These are phyloP conservation scores for Gossypium herbaceum DNA, from an alignment of 345 rosid genomes.

Conservation along the genomic window DNA sequence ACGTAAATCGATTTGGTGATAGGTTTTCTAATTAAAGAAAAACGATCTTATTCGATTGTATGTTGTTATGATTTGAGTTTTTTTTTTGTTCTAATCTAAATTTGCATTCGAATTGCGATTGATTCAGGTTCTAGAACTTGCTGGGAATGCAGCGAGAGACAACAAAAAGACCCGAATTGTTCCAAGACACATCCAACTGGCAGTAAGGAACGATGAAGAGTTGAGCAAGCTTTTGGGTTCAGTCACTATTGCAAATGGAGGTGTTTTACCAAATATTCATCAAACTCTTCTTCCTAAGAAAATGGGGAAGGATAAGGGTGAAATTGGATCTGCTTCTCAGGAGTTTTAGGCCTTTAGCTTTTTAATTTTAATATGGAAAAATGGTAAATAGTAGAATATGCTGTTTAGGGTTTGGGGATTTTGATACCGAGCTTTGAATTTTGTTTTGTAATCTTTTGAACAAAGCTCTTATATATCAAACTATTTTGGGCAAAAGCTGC, in stretches of 20 bases:
- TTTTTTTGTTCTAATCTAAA: neutral
- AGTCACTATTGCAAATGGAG: constrained; percentile 73
- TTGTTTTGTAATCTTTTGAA: no score
- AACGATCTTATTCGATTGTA: neutral
- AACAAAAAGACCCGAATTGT: constrained; percentile 67
- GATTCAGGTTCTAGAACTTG: constrained; percentile 56
- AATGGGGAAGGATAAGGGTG: constrained; percentile 48
- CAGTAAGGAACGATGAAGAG: constrained; percentile 73
- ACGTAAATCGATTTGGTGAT: neutral
- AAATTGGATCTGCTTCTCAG: constrained; percentile 68
- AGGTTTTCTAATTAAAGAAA: neutral
- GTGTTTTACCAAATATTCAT: constrained; percentile 67
- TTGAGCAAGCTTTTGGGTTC: constrained; percentile 67
- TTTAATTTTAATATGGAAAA: no score
- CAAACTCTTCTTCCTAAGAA: constrained; percentile 64
- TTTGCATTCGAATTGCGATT: neutral
- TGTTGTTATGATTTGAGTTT: neutral
- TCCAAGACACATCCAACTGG: constrained; percentile 73
- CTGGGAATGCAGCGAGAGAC: constrained; percentile 79
- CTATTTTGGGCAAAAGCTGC: no score
- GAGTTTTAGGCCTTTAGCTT: constrained; percentile 35
- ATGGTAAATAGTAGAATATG: no score
- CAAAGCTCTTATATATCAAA: no score
- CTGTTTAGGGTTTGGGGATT: no score
- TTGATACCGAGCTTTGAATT: no score